phyloP scores from a whole-genome alignment of 441 rosid genomes.

The Populus hybrid region DNA sequence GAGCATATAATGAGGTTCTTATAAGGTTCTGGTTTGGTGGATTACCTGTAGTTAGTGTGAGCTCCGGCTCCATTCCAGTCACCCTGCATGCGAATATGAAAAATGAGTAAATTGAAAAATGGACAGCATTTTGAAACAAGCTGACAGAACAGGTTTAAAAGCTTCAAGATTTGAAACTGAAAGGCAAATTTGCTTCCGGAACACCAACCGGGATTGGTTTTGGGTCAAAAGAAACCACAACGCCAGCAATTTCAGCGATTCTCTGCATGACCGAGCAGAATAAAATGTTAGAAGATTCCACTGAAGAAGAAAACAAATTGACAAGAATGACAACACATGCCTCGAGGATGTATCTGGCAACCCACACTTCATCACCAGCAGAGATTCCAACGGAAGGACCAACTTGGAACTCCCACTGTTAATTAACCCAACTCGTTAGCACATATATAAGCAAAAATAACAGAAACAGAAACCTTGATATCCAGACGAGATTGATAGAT shows the following conservation, averaged over 20 bases:
- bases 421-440: not conserved
- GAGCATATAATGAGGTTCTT: not conserved
- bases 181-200: not conserved
- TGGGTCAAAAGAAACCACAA: conserved; percentile 65
- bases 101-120: not conserved
- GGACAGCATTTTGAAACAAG: not conserved
- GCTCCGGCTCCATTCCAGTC: conserved; percentile 94
- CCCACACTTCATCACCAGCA: conserved; percentile 65
- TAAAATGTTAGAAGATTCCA: not conserved
- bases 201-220: conserved; percentile 54
- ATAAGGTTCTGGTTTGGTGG: not conserved
- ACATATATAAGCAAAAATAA: not conserved
- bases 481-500: not conserved
- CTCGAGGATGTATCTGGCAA: conserved; percentile 79
- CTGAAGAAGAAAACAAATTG: not conserved
- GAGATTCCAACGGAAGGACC: conserved; percentile 77
- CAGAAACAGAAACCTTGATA: not conserved
- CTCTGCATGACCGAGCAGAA: conserved; percentile 40
- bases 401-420: conserved; percentile 84
- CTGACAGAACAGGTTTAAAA: not conserved
- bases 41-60: conserved; percentile 71
- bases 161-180: not conserved
- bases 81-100: conserved; percentile 28
- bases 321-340: conserved; percentile 18
- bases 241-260: conserved; percentile 76